Evolutionary conservation across 2,329 filamentous ascomycete species (phyloP), one percentile per base, ranked within the genome.

Genomic region (Aspergillus persii): DNA sequence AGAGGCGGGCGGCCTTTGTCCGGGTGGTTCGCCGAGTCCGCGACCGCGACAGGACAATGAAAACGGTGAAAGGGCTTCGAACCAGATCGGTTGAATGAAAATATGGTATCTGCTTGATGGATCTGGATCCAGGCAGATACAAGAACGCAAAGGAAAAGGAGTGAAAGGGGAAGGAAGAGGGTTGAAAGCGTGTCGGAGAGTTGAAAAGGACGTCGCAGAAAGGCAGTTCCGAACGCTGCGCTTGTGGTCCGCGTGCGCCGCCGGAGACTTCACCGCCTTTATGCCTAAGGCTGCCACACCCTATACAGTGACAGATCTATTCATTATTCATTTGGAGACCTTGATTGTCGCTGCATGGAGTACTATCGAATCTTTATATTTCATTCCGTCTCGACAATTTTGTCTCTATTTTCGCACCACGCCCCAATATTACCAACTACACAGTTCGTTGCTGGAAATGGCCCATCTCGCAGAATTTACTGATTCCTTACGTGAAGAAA

Each of bases 11-110:
- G 61, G 55, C 59, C 33, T 46, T 61, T 53, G 60, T 63, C 58
- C 59, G 39, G 59, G 51, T 60, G 33, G 56, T 59, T 63, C 54
- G 63, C 59, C 64, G 55, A 66, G 61, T 67, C 62, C 62, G 62
- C 57, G 60, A 60, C 54, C 56, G 59, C 61, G 55, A 64, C 57
- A 53, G 53, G 52, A 50, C 44, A 47, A 47, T 47, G 26, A 15
- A 27, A 47, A 5, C 12, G 48, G 50, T 51, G 31, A 30, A 51
- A 49, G 46, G 50, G 54, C 18, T 23, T 36, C 41, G 46, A 56
- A 48, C 44, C 44, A 49, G 23, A 2, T 23, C 33, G 1, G 7
- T 47, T 27, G 8, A 47, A 27, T 47, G 18, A 23, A 27, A 23
- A 27, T 3, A 3, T 23, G 36, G 4, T n/a, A 6, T 4, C 36